phyloP scores from a whole-genome alignment of 495 filamentous ascomycete genomes.

The Hypoxylon rickii region DNA sequence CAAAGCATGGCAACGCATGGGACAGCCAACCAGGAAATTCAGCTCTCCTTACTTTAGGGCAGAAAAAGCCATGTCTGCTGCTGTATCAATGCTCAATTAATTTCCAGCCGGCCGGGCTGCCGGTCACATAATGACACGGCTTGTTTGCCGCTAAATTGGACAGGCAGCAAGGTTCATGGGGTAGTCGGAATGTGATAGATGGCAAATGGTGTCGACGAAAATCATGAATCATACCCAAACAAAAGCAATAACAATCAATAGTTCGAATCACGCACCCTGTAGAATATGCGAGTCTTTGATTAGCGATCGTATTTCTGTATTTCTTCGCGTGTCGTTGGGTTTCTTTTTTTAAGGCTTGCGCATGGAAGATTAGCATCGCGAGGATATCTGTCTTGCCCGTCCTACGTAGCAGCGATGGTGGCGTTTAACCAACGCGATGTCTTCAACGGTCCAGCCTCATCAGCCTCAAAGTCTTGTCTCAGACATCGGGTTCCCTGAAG shows the following conservation, averaged over 20 bases:
- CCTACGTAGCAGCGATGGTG: too few species aligned
- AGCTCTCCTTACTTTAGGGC: too few species aligned
- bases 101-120: neutral
- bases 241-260: slow-evolving; percentile 14
- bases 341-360: too few species aligned
- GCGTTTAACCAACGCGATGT: slow-evolving; percentile 4
- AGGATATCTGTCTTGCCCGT: too few species aligned
- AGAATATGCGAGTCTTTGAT: slow-evolving; percentile 6
- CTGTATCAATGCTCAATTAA: slow-evolving; percentile 6
- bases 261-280: neutral
- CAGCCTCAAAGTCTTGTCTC: slow-evolving; percentile 25
- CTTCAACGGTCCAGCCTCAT: slow-evolving; percentile 20
- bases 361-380: too few species aligned
- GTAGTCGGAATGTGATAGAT: slow-evolving; percentile 8
- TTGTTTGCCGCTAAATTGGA: slow-evolving; percentile 22
- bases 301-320: too few species aligned
- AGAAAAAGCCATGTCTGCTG: too few species aligned
- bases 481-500: slow-evolving; percentile 10
- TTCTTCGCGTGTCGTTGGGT: too few species aligned
- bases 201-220: slow-evolving; percentile 9
- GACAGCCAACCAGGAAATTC: too few species aligned
- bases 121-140: slow-evolving; percentile 8
- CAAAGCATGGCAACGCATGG: too few species aligned
- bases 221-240: slow-evolving; percentile 1
- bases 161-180: slow-evolving; percentile 28